phyloP scores from a whole-genome alignment of 2,329 filamentous ascomycete species.

The Ophiostoma fasciatum region DNA sequence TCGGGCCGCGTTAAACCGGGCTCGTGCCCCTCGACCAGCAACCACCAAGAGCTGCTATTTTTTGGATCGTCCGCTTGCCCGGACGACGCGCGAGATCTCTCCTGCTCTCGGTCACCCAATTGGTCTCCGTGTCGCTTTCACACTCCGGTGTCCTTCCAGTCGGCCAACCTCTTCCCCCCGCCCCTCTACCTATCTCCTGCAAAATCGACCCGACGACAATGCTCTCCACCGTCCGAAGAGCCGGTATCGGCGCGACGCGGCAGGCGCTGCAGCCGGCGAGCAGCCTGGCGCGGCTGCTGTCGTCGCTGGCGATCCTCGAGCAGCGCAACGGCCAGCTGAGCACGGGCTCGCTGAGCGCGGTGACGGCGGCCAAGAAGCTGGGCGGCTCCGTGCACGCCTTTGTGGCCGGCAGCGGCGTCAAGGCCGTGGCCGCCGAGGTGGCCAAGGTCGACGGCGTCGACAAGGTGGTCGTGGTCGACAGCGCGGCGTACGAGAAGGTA shows the following conservation, averaged over 20 bases:
- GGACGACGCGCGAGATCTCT: neutral
- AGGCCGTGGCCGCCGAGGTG: constrained; percentile 63
- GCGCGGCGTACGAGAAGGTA: constrained; percentile 86
- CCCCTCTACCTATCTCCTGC: too few relatives aligned
- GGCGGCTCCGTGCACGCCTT: constrained; percentile 79
- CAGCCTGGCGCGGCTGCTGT: constrained; percentile 55
- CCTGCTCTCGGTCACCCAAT: neutral
- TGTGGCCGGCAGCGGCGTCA: constrained; percentile 66
- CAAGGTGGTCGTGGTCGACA: constrained; percentile 83
- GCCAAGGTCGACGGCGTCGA: constrained; percentile 82
- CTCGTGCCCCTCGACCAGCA: neutral
- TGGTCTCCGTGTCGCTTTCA: neutral
- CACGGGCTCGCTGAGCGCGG: constrained; percentile 63
- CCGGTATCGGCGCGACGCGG: constrained; percentile 4
- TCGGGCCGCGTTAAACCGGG: constrained; percentile 26
- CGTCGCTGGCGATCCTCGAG: constrained; percentile 82
- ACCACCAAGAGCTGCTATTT: too few relatives aligned
- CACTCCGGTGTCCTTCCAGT: neutral
- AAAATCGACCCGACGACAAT: too few relatives aligned
- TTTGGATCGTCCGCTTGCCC: neutral
- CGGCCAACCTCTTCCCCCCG: neutral
- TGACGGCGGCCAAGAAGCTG: constrained; percentile 75
- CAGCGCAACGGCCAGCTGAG: constrained; percentile 84
- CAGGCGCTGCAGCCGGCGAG: constrained; percentile 27
- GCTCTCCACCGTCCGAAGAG: constrained; percentile 11